Evolutionary conservation across 2,329 filamentous ascomycete genomes (phyloP), one percentile per base, ranked within the genome.

Genomic region (Macrophomina tecta): DNA sequence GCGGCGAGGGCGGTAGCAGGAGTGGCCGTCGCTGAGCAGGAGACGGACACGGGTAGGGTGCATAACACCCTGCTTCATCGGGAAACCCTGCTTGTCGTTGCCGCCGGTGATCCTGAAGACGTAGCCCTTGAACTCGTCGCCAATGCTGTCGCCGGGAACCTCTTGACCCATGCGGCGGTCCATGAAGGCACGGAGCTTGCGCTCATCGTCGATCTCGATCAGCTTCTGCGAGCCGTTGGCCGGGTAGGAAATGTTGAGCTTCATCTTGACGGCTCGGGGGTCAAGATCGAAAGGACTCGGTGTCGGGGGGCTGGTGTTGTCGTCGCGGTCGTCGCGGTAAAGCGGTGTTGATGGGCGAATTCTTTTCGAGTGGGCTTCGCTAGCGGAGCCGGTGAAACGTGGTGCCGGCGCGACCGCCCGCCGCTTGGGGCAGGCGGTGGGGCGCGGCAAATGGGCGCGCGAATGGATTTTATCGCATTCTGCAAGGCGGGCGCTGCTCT

Each of bases 11-110:
- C 95, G 94, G 91, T 98, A 99, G 92, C 95, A 99, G 77, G 93
- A 95, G 92, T 98, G 95, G 83, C 95, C 95, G 67, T 97, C 93
- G 82, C 91, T 82, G 81, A 99, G 93, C 79, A 99, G 91, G 76
- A 99, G 93, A 77, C 92, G 91, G 86, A 97, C 95, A 95, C 95
- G 95, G 83, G 92, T 95, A 79, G 95, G 94, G 84, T 97, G 92
- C 89, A 99, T 94, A 83, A 97, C 92, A 89, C 95, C 95, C 91
- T 99, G 96, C 93, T 99, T 99, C 95, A 99, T 99, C 78, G 95
- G 95, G 90, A 99, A 99, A 87, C 95, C 95, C 89, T 99, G 96
- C 93, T 99, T 99, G 92, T 99, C 95, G 91, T 99, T 99, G 82
- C 96, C 95, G 81, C 95, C 96, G 79, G 95, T 99, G 87, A 99